Percentiles rank a stretch among this genome's conserved stretches.
Conservation (phyloP, 495 filamentous ascomycete genomes). For the Aeminium ludgeri region DNA sequence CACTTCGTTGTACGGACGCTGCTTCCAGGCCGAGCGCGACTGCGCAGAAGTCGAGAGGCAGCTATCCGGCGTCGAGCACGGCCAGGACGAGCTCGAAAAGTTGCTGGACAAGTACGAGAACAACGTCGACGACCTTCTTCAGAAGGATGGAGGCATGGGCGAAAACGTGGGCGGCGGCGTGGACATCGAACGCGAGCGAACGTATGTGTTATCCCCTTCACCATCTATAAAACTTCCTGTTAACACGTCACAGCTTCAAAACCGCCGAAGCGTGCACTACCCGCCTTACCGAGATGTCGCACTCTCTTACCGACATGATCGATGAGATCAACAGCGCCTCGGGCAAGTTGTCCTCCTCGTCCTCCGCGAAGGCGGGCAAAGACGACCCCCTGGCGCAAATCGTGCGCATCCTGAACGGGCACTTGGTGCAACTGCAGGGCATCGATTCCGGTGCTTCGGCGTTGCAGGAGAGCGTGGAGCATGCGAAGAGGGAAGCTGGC, state of each 20-base stretch:
- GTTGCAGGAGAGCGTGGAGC: slow-evolving; percentile 58
- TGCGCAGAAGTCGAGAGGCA: slow-evolving; percentile 85
- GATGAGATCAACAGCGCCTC: slow-evolving; percentile 89
- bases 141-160: slow-evolving; percentile 16
- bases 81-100: slow-evolving; percentile 71
- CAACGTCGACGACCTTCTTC: slow-evolving; percentile 72
- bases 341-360: slow-evolving; percentile 53
- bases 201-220: slow-evolving; percentile 26
- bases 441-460: slow-evolving; percentile 75
- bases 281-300: slow-evolving; percentile 33
- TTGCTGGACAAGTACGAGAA: slow-evolving; percentile 81
- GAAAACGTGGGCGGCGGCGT: slow-evolving; percentile 47
- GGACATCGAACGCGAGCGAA: slow-evolving; percentile 86
- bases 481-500: slow-evolving; percentile 49
- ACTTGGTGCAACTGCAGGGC: slow-evolving; percentile 72
- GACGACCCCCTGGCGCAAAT: slow-evolving; percentile 65
- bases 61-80: slow-evolving; percentile 66
- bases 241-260: slow-evolving; percentile 21
- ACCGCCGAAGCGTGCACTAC: slow-evolving; percentile 12
- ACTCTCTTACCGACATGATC: slow-evolving; percentile 92
- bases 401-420: slow-evolving; percentile 81
- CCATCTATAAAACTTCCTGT: background rate
- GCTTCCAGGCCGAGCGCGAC: slow-evolving; percentile 78
- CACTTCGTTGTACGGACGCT: slow-evolving; percentile 67
- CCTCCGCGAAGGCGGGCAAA: slow-evolving; percentile 58